Evolutionary conservation across 805 yeast genomes (phyloP), one percentile per base, ranked within the genome.

Genomic region (Starmerella geochares): DNA sequence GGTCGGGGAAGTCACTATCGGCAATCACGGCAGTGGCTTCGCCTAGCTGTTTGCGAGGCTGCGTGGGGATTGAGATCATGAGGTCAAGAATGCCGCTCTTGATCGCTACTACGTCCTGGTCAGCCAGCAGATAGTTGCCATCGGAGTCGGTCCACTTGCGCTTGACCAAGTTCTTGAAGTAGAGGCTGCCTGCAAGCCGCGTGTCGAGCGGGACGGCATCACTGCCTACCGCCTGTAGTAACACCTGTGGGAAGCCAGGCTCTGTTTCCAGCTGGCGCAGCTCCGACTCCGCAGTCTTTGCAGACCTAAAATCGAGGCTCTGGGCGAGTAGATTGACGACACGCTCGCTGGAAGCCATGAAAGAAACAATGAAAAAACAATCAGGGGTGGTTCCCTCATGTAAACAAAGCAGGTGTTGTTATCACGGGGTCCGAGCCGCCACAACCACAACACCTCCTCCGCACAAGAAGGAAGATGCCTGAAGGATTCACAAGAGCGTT

Each of bases 1-100:
- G 71, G 35, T 83, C 82, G 1, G 98, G 98, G 68, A 92, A 92
- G 65, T 92, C 99, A 51, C 87, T 80, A 64, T 88, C 96, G 3
- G 99, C 98, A 60, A 92, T 90, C 48, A 85, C 71, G 14, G 95
- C 80, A 49, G 94, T 80, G 1, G 95, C 81, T 67, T 94, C 99
- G 47, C 96, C 97, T 46, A 92, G 77, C 69, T 94, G 99, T n/a
- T 80, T 72, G 62, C 90, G 96, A 49, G 92, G 70, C 16, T 56
- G 53, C 21, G 47, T 14, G 5, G 96, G 95, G 46, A 87, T 70
- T 32, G 77, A 65, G 54, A 88, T 81, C 97, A 92, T 87, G 53
- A 88, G 70, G n/a, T 80, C 79, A 46, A 92, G 75, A 55, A 92
- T 84, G 62, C 86, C 92, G 9, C 66, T 49, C 63, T 88, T 88